A percentile compares a stretch with the other conserved stretches of the same genome.
phyloP scores from a whole-genome alignment of 257 asterid species.

The Scutellaria minor region DNA sequence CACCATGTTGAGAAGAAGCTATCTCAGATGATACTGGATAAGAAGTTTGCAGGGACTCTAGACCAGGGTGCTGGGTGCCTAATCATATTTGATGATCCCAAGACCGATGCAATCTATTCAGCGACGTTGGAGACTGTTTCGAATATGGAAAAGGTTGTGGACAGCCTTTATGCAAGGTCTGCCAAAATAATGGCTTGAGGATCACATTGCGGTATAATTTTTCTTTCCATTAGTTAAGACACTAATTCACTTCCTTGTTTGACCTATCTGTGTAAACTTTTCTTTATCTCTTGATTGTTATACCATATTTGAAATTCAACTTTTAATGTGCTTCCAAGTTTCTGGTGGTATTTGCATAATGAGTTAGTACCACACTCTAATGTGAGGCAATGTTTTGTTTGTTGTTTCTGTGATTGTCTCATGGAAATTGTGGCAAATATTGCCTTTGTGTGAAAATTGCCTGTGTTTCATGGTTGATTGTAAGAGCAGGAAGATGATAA shows the following conservation, averaged over 20 bases:
- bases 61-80: conserved; percentile 77
- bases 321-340: conserved; percentile 6
- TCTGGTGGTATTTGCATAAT: not conserved
- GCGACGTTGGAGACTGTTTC: conserved; percentile 61
- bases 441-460: too few relatives aligned
- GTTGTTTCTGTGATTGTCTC: too few relatives aligned
- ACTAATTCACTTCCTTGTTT: conserved; percentile 15
- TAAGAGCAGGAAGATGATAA: too few relatives aligned
- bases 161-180: conserved; percentile 66
- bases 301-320: conserved; percentile 19
- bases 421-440: too few relatives aligned
- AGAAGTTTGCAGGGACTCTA: conserved; percentile 71
- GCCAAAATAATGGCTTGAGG: conserved; percentile 70
- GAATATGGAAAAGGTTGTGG: conserved; percentile 70
- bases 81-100: conserved; percentile 61
- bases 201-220: not conserved
- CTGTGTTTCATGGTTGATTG: too few relatives aligned
- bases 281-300: conserved; percentile 26
- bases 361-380: too few relatives aligned
- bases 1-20: conserved; percentile 63
- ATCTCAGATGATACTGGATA: conserved; percentile 71
- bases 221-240: conserved; percentile 22
- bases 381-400: too few relatives aligned
- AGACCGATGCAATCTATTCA: conserved; percentile 63
- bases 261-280: conserved; percentile 21